Conservation (phyloP, 176 grass and related monocot species). For the Bonia amplexicaulis region DNA sequence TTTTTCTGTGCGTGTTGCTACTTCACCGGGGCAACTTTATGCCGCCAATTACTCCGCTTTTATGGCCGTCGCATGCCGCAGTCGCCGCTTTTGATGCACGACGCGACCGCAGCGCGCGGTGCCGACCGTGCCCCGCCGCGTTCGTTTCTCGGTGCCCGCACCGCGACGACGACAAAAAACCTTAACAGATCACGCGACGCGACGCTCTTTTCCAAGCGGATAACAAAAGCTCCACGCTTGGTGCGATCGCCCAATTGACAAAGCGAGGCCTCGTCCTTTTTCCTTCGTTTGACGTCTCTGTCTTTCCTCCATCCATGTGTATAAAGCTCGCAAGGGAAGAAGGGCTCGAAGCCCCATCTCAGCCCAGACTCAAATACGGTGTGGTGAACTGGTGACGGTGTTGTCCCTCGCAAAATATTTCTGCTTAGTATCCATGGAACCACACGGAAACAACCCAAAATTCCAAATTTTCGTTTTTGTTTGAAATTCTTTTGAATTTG, state of each 20-base stretch:
- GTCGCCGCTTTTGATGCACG: conserved; percentile 32
- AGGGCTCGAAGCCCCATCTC: background rate
- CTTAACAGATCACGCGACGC: background rate
- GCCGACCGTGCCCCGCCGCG: background rate
- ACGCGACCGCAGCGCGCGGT: background rate
- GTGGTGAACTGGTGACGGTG: background rate
- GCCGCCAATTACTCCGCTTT: background rate
- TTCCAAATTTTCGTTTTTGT: no score
- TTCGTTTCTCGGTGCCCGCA: background rate
- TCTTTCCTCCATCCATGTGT: background rate
- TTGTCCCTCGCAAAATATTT: background rate
- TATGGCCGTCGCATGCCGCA: conserved; percentile 29
- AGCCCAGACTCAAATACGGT: background rate
- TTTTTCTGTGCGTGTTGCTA: background rate
- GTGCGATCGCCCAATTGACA: conserved; percentile 1
- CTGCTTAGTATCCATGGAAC: background rate
- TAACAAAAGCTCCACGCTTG: background rate
- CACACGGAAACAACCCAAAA: no score
- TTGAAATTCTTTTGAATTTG: no score
- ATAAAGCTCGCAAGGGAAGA: conserved; percentile 1
- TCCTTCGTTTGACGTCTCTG: background rate
- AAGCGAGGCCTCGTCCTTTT: background rate
- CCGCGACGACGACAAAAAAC: background rate
- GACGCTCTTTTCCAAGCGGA: background rate
- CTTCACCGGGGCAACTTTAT: background rate